Base-by-base conservation (phyloP, 2,329 filamentous ascomycete species). In the Aureobasidium sp. region DNA sequence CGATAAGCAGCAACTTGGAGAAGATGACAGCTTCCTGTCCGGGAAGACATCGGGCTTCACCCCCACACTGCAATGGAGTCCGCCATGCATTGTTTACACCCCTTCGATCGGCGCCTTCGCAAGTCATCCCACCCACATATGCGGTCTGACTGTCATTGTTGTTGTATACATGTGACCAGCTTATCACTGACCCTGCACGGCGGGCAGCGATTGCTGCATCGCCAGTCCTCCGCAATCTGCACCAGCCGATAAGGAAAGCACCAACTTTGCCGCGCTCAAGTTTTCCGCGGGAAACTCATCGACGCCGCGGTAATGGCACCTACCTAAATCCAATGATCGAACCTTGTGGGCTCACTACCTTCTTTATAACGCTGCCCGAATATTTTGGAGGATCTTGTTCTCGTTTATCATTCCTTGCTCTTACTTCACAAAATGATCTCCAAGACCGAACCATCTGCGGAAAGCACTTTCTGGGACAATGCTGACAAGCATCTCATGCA, bases 401-500 rank as follows among this genome's bases (percentile, higher is more conserved):
- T 37, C 34, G 13, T 15, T 37, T 5, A 37, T 37, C 6, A 37
- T 37, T 6, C 34, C 23, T 15, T 29, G n/a, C 52, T 23, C 3
- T 56, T 20, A 20, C 20, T 17, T 20, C 23, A 12, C 41, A 34
- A 44, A 4, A 58, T 44, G 53, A 58, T 47, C 27, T 47, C 32
- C 12, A 58, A 58, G 27, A 58, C 27, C 15, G 27, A 47, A 23
- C n/a, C 32, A 1, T 17, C 20, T 20, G 36, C 17, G 5, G 53
- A 53, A 17, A 53, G 50, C 50, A 53, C 55, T 8, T 58, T 58
- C n/a, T 58, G 55, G 55, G 32, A 58, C n/a, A 34, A 37, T 36
- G 55, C 55, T 17, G 27, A 61, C 15, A 50, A 42, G 64, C 75
- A 78, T 64, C 70, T 78, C 32, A 75, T 80, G 70, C 66, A 68